Conservation (phyloP, 345 rosid species). For the Rhodamnia argentea region DNA sequence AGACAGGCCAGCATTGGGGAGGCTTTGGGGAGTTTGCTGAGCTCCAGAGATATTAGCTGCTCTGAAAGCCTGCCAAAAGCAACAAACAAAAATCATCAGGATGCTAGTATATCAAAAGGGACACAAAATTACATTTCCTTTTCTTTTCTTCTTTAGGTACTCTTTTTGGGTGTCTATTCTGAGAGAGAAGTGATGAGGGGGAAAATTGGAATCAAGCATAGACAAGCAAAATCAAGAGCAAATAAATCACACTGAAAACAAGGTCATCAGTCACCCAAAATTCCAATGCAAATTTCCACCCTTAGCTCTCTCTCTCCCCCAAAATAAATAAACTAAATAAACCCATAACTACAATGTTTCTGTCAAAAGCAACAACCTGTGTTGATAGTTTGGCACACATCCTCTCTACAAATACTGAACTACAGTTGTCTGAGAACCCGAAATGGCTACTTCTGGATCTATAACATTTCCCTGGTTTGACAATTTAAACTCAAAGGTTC, state of each 20-base stretch:
- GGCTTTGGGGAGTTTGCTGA: conserved; percentile 54
- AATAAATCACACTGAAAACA: not conserved
- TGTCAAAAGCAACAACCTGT: not conserved
- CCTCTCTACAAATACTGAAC: not conserved
- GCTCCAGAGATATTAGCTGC: conserved; percentile 53
- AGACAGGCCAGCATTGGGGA: conserved; percentile 51
- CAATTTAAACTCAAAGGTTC: not conserved
- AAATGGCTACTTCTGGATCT: not conserved
- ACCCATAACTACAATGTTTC: not conserved
- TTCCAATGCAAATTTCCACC: not conserved
- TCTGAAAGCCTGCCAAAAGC: conserved; percentile 44
- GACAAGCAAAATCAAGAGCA: not conserved
- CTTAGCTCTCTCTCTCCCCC: not conserved
- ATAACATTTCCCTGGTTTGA: not conserved
- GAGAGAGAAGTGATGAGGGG: not conserved
- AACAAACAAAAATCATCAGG: conserved; percentile 5
- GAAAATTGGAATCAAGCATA: not conserved
- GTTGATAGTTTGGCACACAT: not conserved
- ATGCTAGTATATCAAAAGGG: not conserved
- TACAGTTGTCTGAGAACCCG: not conserved
- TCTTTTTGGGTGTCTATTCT: not conserved
- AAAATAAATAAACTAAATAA: not conserved
- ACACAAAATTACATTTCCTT: not conserved
- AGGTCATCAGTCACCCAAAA: not conserved
- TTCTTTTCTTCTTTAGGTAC: not conserved